Evolutionary conservation across 2,329 filamentous ascomycete species (phyloP).

Genomic region (Nemania diffusa): DNA sequence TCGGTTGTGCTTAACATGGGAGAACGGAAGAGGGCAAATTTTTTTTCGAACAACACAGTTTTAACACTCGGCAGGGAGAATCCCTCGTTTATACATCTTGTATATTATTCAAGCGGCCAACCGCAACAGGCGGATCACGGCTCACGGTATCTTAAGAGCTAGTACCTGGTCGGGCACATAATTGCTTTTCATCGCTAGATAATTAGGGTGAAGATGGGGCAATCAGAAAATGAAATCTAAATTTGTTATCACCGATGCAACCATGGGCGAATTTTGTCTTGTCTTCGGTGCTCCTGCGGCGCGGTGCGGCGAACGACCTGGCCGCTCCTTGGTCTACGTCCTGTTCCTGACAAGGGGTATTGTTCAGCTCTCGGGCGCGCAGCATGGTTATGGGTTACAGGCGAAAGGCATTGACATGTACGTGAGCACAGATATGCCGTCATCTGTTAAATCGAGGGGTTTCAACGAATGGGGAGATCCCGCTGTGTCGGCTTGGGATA

Average conservation of each 20-base stretch:
- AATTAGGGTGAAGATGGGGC: conserved; percentile 9
- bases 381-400: conserved; percentile 25
- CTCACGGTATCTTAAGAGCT: conserved; percentile 12
- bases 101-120: conserved; percentile 38
- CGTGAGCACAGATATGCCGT: background rate
- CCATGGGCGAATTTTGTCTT: background rate
- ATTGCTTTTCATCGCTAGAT: conserved; percentile 21
- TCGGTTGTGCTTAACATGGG: conserved; percentile 22
- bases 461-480: background rate
- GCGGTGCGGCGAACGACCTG: background rate
- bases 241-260: conserved; percentile 23
- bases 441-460: background rate
- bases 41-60: conserved; percentile 22
- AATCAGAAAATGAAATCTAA: conserved; percentile 23
- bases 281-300: conserved; percentile 7
- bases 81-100: conserved; percentile 33
- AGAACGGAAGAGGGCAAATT: conserved; percentile 23
- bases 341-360: conserved; percentile 5
- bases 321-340: background rate
- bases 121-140: conserved; percentile 8
- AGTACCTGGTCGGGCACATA: background rate
- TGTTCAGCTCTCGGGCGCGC: conserved; percentile 19
- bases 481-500: background rate
- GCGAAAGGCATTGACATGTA: conserved; percentile 5
- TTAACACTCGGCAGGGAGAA: conserved; percentile 30